Percentiles rank a stretch among this genome's conserved stretches.
Conservation (phyloP, 2,329 filamentous ascomycete species). For the Calonectria hawksworthii region DNA sequence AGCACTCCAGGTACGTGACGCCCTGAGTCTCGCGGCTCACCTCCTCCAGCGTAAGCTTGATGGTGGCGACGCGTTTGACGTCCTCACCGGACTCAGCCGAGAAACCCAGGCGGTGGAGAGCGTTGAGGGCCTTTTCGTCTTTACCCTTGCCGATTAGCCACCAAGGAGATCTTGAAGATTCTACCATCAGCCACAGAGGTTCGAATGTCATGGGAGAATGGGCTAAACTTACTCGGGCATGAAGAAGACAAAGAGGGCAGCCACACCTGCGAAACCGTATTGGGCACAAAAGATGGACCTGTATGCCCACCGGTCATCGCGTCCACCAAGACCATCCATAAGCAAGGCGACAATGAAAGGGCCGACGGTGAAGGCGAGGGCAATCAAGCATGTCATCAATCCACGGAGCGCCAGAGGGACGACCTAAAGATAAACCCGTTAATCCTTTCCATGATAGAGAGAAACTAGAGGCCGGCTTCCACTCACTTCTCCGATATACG, state of each 20-base stretch:
- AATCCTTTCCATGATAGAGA: not conserved
- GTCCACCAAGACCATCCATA: conserved; percentile 46
- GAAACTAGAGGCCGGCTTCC: not conserved
- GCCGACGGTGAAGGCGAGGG: conserved; percentile 48
- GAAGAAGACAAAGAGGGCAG: conserved; percentile 48
- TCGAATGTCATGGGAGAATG: not conserved
- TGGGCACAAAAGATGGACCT: conserved; percentile 49
- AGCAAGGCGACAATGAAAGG: conserved; percentile 50
- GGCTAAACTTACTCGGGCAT: conserved; percentile 52
- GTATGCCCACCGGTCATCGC: conserved; percentile 51
- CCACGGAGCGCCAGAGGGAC: not conserved
- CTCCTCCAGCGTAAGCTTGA: conserved; percentile 50
- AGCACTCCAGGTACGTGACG: conserved; percentile 56
- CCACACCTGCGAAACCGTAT: conserved; percentile 49
- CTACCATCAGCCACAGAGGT: not conserved
- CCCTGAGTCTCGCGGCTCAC: conserved; percentile 52
- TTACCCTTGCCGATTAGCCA: conserved; percentile 53
- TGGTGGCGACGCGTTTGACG: conserved; percentile 45
- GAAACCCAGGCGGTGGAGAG: conserved; percentile 51
- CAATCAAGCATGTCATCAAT: conserved; percentile 25
- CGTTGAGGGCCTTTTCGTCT: conserved; percentile 50
- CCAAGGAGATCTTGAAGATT: conserved; percentile 51
- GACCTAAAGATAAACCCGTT: not conserved
- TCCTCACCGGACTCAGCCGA: conserved; percentile 30
- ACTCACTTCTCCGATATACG: not conserved